Conservation (phyloP, 139 green algal species). For the Yamagishiella unicocca region DNA sequence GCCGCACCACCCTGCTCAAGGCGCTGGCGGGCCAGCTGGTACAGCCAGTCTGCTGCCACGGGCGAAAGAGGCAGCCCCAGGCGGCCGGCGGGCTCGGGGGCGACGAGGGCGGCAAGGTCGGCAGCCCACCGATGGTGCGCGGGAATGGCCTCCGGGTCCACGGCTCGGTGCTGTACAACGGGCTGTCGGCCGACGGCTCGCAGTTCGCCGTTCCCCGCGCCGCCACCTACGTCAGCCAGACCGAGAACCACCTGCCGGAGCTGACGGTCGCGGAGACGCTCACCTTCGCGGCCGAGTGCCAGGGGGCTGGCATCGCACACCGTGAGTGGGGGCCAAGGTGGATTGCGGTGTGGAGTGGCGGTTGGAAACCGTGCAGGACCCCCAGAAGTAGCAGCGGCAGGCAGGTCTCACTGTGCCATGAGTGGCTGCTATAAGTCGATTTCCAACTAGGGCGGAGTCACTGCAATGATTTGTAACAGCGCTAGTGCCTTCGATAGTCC, state of each 20-base stretch:
- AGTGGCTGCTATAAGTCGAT: no score
- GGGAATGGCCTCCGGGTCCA: neutral
- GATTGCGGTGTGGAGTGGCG: no score
- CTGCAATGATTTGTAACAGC: no score
- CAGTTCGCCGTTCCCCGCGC: conserved; percentile 63
- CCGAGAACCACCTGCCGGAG: conserved; percentile 65
- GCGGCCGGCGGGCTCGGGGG: neutral
- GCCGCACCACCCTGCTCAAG: conserved; percentile 78
- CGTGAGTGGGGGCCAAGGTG: neutral
- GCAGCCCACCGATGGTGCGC: neutral
- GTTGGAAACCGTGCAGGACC: no score
- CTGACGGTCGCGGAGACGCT: conserved; percentile 69
- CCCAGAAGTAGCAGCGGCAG: no score
- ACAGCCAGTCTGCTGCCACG: neutral
- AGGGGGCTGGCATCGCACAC: neutral
- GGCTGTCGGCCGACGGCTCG: conserved; percentile 1
- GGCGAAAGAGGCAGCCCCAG: neutral
- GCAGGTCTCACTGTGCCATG: no score
- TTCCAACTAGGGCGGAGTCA: no score
- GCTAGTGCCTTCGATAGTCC: no score
- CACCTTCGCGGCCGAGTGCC: conserved; percentile 53
- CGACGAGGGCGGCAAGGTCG: neutral
- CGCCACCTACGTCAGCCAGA: conserved; percentile 67
- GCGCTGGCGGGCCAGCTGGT: conserved; percentile 69
- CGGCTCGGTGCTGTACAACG: conserved; percentile 58